These are phyloP conservation scores for Fusarium sarcochroum DNA, from an alignment of 2,329 filamentous ascomycete species.

Conservation along the genomic window DNA sequence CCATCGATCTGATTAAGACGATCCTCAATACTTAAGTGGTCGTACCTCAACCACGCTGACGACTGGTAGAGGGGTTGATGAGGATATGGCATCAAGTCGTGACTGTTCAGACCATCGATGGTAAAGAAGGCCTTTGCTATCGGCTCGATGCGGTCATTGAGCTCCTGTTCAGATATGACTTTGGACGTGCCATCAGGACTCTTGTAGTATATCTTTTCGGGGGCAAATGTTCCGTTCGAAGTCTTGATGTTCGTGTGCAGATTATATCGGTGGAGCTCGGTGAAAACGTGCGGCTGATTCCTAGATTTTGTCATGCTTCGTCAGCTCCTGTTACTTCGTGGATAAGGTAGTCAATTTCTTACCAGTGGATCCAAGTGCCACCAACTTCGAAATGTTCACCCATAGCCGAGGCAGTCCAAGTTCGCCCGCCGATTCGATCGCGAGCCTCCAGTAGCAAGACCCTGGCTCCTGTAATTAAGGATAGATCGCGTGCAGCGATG, in stretches of 20 bases:
- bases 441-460: no score
- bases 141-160: not conserved
- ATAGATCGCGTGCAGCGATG: no score
- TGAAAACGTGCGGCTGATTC: constrained; percentile 2
- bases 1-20: not conserved
- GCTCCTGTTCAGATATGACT: not conserved
- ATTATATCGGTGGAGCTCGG: not conserved
- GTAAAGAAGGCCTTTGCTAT: not conserved
- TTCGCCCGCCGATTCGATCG: no score
- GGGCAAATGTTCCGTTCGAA: not conserved
- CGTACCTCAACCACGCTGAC: not conserved
- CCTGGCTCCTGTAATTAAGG: no score
- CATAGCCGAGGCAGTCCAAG: no score
- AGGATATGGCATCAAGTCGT: not conserved
- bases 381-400: no score
- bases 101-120: not conserved
- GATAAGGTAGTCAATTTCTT: no score
- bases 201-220: not conserved
- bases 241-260: not conserved
- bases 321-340: no score
- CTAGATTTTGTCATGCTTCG: constrained; percentile 23
- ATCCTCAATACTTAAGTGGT: not conserved
- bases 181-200: no score
- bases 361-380: no score
- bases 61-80: not conserved